phyloP scores from a whole-genome alignment of 768 basidiomycete genomes.

The Infundibulicybe gibba region DNA sequence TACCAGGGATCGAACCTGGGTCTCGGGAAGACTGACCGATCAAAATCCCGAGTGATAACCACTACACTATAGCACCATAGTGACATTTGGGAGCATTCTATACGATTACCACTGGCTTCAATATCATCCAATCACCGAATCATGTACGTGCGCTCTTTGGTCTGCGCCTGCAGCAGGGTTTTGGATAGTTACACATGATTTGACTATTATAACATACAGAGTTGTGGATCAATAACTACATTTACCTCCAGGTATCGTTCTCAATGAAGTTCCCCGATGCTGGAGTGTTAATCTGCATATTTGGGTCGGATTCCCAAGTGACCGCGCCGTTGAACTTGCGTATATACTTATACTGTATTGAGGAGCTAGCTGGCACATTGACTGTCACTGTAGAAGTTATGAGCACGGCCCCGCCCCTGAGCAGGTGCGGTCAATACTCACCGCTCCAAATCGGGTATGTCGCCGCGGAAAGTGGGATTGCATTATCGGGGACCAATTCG shows the following conservation, averaged over 20 bases:
- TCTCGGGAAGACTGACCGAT: conserved; percentile 18
- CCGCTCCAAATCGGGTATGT: conserved; percentile 69
- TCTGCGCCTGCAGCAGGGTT: too few species aligned
- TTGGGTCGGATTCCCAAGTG: conserved; percentile 71
- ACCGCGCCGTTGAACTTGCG: conserved; percentile 49
- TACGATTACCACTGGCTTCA: too few species aligned
- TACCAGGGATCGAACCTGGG: conserved; percentile 31
- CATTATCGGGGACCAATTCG: conserved; percentile 60
- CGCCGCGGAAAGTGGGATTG: conserved; percentile 48
- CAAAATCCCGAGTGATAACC: conserved; percentile 32
- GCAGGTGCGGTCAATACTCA: conserved; percentile 28
- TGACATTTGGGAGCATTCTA: conserved; percentile 15
- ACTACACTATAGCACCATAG: conserved; percentile 29
- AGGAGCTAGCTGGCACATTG: conserved; percentile 48
- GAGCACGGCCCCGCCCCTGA: background rate
- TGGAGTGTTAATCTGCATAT: conserved; percentile 49
- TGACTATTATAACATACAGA: too few species aligned
- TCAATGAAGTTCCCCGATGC: conserved; percentile 30
- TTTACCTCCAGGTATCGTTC: conserved; percentile 40
- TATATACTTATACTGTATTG: conserved; percentile 72
- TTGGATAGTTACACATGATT: too few species aligned
- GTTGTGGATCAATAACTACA: too few species aligned
- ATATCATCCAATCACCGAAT: too few species aligned
- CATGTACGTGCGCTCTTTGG: too few species aligned
- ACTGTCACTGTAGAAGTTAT: conserved; percentile 47